phyloP scores from a whole-genome alignment of 805 yeast genomes.

The Metschnikowia reukaufii region DNA sequence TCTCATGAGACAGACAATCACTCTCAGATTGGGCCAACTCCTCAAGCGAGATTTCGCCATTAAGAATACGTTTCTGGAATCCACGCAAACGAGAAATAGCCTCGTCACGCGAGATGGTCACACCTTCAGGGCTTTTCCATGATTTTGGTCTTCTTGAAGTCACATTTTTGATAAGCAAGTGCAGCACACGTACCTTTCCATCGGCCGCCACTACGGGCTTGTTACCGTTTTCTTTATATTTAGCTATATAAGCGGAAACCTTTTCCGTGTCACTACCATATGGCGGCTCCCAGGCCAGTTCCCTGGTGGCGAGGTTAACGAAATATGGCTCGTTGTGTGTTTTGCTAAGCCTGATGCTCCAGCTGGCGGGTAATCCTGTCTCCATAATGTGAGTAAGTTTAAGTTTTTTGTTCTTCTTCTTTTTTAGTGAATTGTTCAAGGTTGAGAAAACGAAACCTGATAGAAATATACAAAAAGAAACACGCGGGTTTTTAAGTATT shows the following conservation, averaged over 20 bases:
- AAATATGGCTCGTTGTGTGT: conserved; percentile 85
- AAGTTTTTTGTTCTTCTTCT: neutral
- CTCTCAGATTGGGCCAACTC: conserved; percentile 80
- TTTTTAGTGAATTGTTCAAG: no score
- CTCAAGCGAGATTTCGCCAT: conserved; percentile 64
- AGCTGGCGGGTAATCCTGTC: conserved; percentile 82
- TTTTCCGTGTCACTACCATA: conserved; percentile 67
- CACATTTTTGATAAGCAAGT: conserved; percentile 77
- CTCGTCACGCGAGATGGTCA: conserved; percentile 80
- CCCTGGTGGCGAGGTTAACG: conserved; percentile 64
- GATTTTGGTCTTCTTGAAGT: conserved; percentile 89
- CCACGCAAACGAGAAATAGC: conserved; percentile 64
- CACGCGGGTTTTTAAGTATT: no score
- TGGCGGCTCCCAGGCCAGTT: conserved; percentile 92
- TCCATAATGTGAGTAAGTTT: conserved; percentile 16
- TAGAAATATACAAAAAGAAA: no score
- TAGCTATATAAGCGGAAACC: conserved; percentile 56
- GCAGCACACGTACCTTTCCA: conserved; percentile 74
- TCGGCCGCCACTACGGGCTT: conserved; percentile 33
- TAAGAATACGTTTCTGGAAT: conserved; percentile 56
- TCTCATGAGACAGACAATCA: conserved; percentile 83
- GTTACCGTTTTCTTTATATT: conserved; percentile 31
- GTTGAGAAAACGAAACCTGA: no score
- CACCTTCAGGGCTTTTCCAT: conserved; percentile 73
- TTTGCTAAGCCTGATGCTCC: conserved; percentile 78